Percentiles rank a stretch among this genome's conserved stretches.
These are phyloP conservation scores for Crotalaria pallida DNA, from an alignment of 306 rosid species.

Conservation along the genomic window DNA sequence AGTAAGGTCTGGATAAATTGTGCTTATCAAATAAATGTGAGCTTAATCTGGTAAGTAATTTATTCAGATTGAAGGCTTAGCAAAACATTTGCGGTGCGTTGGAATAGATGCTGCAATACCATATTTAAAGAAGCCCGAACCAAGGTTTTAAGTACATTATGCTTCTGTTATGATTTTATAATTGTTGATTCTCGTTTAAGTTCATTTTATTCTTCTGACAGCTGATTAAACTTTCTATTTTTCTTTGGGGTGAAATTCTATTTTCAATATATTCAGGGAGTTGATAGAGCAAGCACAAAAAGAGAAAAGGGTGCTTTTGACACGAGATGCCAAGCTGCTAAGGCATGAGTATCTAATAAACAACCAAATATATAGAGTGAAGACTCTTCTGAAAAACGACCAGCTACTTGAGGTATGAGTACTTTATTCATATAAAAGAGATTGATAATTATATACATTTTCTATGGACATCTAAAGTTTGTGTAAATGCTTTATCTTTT, in stretches of 20 bases:
- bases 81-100: conserved; percentile 90
- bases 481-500: neutral
- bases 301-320: conserved; percentile 76
- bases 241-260: neutral
- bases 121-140: conserved; percentile 64
- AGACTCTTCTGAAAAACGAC: conserved; percentile 83
- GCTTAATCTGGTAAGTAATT: conserved; percentile 25
- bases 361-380: conserved; percentile 73
- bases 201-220: conserved; percentile 8
- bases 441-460: conserved; percentile 4
- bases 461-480: neutral
- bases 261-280: conserved; percentile 41
- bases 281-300: conserved; percentile 69
- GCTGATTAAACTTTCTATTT: conserved; percentile 10
- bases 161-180: neutral
- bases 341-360: conserved; percentile 62
- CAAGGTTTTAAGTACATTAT: conserved; percentile 50
- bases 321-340: conserved; percentile 77
- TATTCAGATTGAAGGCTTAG: conserved; percentile 91
- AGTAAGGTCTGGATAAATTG: conserved; percentile 14
- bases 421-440: neutral
- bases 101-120: conserved; percentile 95
- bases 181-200: conserved; percentile 11
- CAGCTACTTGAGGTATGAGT: conserved; percentile 77
- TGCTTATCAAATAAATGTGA: conserved; percentile 3